Base-by-base conservation (phyloP, 768 basidiomycete genomes). In the Trametes gibbosa region DNA sequence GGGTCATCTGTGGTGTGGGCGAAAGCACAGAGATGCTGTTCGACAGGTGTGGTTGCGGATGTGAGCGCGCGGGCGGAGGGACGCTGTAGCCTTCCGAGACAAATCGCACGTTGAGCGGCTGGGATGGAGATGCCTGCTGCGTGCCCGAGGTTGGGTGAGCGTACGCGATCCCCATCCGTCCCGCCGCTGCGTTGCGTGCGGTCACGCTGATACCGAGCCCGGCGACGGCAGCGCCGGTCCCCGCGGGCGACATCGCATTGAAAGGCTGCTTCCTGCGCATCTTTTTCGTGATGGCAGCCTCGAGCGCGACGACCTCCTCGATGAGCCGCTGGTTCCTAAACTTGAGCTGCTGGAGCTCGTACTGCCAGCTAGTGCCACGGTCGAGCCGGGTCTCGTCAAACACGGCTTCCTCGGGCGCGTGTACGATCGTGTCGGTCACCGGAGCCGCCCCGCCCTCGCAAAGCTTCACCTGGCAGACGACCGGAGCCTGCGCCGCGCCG, bases 351-450 rank as follows among this genome's bases (percentile, higher is more conserved):
- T 92, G 88, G 48, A 95, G 77, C 74, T 94, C 92, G 65, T 93
- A 96, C 75, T 96, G 94, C 94, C 95, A 97, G 63, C 90, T 92
- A 32, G 87, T 87, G 12, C 83, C 86, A 5, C 87, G 76, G 14
- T 74, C 71, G 0, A 81, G 79, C 42, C 89, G 84, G 14, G 95
- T 79, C 69, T 91, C 90, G 40, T 83, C 84, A 61, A 92, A 93
- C 17, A 93, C 70, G 63, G 90, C 78, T 59, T 73, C 67, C 7
- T 10, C 39, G 9, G 45, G 24, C 1, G 67, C 25, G 40, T 66
- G 70, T 29, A 52, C 59, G 47, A 64, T 27, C 12, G 64, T 19
- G 5, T 32, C 24, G 5, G 54, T 56, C 53, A 39, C 3, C 35
- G 63, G 60, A 32, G 57, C 19, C 62, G 64, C 52, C 42, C 47